These are phyloP conservation scores for Ogataea haglerorum DNA, from an alignment of 805 yeast species.

Conservation along the genomic window DNA sequence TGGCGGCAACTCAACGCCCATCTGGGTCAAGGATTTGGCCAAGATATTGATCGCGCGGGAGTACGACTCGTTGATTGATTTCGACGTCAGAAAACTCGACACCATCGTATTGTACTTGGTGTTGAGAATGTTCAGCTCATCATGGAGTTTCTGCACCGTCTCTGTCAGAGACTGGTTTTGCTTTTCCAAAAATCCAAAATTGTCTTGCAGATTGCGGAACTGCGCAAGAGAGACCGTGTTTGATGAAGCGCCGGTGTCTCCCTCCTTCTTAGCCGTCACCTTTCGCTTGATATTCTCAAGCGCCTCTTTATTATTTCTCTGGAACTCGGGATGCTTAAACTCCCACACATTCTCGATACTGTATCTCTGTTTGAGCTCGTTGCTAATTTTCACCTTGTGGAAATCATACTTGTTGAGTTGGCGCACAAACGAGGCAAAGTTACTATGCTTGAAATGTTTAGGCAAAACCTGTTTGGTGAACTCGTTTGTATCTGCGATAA, in stretches of 20 bases:
- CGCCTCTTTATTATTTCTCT: conserved; percentile 68
- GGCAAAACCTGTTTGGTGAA: conserved; percentile 88
- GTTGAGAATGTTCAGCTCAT: conserved; percentile 42
- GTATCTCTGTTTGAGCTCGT: conserved; percentile 65
- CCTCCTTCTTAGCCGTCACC: conserved; percentile 47
- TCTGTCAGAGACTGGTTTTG: conserved; percentile 28
- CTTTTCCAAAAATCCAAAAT: conserved; percentile 29
- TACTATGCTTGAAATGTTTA: conserved; percentile 88
- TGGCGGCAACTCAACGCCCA: conserved; percentile 68
- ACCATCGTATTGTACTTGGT: conserved; percentile 62
- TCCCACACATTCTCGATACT: conserved; percentile 73
- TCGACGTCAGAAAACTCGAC: conserved; percentile 56
- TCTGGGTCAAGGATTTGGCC: conserved; percentile 45
- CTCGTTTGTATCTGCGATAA: conserved; percentile 84
- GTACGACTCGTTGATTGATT: conserved; percentile 54
- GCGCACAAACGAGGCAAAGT: conserved; percentile 91
- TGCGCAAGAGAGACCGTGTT: conserved; percentile 23
- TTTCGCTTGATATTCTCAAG: conserved; percentile 86
- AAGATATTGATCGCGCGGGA: conserved; percentile 49
- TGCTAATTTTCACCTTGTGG: conserved; percentile 83
- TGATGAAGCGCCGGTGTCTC: conserved; percentile 11
- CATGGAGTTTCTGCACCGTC: conserved; percentile 33
- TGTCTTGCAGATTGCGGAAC: conserved; percentile 25
- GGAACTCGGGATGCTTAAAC: conserved; percentile 87
- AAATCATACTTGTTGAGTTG: conserved; percentile 96